Evolutionary conservation across 208 protist species (phyloP).

Genomic region (Balamuthia mandrillaris): DNA sequence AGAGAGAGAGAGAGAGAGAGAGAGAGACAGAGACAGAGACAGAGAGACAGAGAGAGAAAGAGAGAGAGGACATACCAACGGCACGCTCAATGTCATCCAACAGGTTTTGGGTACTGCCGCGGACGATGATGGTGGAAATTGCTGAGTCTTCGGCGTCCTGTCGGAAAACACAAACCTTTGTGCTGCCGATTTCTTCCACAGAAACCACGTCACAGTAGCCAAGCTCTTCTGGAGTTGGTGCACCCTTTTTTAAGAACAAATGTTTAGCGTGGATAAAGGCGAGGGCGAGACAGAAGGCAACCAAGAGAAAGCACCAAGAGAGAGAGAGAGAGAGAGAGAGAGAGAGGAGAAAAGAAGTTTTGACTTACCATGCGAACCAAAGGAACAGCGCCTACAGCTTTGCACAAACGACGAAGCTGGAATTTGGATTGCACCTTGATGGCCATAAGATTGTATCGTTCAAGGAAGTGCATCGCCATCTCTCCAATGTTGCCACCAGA

Average conservation of each 20-base stretch:
- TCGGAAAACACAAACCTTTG: constrained; percentile 89
- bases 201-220: constrained; percentile 90
- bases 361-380: constrained; percentile 82
- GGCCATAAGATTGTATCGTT: constrained; percentile 96
- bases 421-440: constrained; percentile 98
- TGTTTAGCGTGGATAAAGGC: no score
- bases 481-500: constrained; percentile 95
- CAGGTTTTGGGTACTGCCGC: constrained; percentile 95
- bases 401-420: constrained; percentile 95
- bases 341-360: not conserved
- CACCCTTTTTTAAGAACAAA: no score
- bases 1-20: not conserved
- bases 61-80: constrained; percentile 54
- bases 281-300: no score
- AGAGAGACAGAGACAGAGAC: no score
- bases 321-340: no score
- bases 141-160: constrained; percentile 69
- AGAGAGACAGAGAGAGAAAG: not conserved
- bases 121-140: constrained; percentile 95
- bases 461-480: constrained; percentile 97
- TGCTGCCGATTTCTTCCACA: constrained; percentile 92
- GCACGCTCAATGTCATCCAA: constrained; percentile 92
- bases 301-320: no score
- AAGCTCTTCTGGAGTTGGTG: constrained; percentile 88
- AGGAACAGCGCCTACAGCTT: constrained; percentile 89